Percentiles rank a stretch among this genome's conserved stretches.
Conservation (phyloP, 371 early-diverging fungal genomes). For the Haplosporangium sp. region DNA sequence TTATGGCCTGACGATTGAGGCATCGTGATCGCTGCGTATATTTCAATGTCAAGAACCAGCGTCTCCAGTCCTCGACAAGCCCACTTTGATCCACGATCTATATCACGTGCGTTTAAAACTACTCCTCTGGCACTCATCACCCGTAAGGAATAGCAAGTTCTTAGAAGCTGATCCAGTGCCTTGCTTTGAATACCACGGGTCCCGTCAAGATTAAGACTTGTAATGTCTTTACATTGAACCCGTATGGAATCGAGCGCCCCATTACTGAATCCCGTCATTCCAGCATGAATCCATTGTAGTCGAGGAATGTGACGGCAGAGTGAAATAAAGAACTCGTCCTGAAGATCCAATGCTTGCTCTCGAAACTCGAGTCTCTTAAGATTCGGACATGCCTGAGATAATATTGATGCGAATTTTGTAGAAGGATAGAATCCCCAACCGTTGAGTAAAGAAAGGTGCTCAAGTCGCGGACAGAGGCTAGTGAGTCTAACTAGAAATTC, state of each 20-base stretch:
- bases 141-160: conserved; percentile 18
- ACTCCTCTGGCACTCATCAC: conserved; percentile 33
- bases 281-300: conserved; percentile 42
- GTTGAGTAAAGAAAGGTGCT: conserved; percentile 40
- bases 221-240: conserved; percentile 25
- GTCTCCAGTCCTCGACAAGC: conserved; percentile 28
- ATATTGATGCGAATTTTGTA: conserved; percentile 28
- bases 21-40: conserved; percentile 10
- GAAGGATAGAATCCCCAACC: conserved; percentile 51
- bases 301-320: conserved; percentile 26
- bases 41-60: conserved; percentile 38
- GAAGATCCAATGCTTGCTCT: conserved; percentile 40
- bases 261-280: conserved; percentile 43
- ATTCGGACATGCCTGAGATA: conserved; percentile 28
- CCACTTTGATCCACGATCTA: conserved; percentile 22
- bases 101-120: conserved; percentile 43
- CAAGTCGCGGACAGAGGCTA: conserved; percentile 27
- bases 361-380: conserved; percentile 36
- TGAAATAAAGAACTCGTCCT: conserved; percentile 43
- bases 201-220: conserved; percentile 42
- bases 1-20: neutral
- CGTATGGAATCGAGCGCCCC: conserved; percentile 24
- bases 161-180: conserved; percentile 15
- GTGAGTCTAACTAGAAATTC: conserved; percentile 42
- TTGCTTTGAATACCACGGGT: conserved; percentile 40